These are phyloP conservation scores for Blastobotrys niveus DNA, from an alignment of 1,139 yeast species.

Conservation along the genomic window DNA sequence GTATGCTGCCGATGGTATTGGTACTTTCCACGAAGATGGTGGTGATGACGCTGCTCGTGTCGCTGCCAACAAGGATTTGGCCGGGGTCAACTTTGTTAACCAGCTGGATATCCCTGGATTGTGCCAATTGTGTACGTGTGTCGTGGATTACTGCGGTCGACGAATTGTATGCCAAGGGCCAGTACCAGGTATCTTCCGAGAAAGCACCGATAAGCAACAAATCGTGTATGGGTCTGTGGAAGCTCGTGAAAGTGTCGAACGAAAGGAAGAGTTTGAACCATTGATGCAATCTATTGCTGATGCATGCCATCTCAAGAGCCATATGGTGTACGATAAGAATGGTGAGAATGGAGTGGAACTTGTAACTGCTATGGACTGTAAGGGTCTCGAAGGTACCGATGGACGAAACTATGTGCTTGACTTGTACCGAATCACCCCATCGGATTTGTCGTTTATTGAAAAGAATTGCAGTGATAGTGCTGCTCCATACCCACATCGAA, in stretches of 20 bases:
- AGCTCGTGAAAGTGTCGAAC: conserved; percentile 46
- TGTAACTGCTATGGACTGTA: conserved; percentile 69
- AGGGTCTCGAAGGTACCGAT: conserved; percentile 83
- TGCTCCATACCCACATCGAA: conserved; percentile 70
- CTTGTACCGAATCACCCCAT: conserved; percentile 74
- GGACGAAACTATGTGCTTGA: conserved; percentile 81
- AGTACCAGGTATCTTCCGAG: conserved; percentile 87
- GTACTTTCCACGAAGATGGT: conserved; percentile 59
- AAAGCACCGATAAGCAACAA: conserved; percentile 41
- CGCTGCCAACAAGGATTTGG: conserved; percentile 72
- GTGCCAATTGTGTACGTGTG: conserved; percentile 67
- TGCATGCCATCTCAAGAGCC: conserved; percentile 72
- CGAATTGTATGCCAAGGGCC: conserved; percentile 91
- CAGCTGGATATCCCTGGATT: conserved; percentile 59
- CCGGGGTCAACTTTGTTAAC: conserved; percentile 64
- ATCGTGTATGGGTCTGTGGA: conserved; percentile 73
- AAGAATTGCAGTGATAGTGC: conserved; percentile 42
- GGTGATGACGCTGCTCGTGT: conserved; percentile 85
- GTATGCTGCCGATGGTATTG: conserved; percentile 67
- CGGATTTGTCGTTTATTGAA: conserved; percentile 73
- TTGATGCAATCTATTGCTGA: conserved; percentile 61
- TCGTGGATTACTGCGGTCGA: conserved; percentile 85
- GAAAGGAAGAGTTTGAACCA: conserved; percentile 47
- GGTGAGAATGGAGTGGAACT: conserved; percentile 42
- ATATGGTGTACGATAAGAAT: conserved; percentile 46